Evolutionary conservation across 495 filamentous ascomycete genomes (phyloP).

Genomic region (Annulohypoxylon moriforme): DNA sequence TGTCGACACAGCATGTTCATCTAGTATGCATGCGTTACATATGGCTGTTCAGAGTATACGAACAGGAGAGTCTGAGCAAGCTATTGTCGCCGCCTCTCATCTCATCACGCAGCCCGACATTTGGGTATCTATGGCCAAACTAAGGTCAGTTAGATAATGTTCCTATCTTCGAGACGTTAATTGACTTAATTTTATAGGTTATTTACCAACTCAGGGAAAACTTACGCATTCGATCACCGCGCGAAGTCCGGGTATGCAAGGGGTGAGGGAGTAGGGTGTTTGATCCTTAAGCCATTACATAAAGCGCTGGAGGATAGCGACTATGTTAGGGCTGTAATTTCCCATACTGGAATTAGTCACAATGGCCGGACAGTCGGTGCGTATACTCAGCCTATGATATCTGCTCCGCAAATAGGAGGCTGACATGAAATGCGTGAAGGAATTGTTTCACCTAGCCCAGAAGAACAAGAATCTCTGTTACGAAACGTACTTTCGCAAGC

Average conservation of each 20-base stretch:
- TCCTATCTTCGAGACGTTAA: not conserved
- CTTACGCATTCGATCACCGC: conserved; percentile 55
- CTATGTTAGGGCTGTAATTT: conserved; percentile 67
- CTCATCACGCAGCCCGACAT: conserved; percentile 57
- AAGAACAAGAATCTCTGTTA: conserved; percentile 57
- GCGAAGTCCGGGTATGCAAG: conserved; percentile 59
- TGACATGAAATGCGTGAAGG: conserved; percentile 40
- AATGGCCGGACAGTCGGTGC: conserved; percentile 62
- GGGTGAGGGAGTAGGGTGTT: conserved; percentile 56
- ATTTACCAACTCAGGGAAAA: conserved; percentile 53
- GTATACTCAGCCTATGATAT: conserved; percentile 53
- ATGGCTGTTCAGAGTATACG: conserved; percentile 84
- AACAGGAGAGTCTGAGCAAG: conserved; percentile 59
- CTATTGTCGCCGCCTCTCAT: conserved; percentile 61
- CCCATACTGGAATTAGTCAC: conserved; percentile 63
- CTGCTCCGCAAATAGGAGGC: not conserved
- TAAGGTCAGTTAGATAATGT: conserved; percentile 18
- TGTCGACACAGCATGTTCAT: conserved; percentile 89
- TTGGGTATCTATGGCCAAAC: conserved; percentile 53
- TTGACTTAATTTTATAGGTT: conserved; percentile 36
- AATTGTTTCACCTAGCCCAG: conserved; percentile 63
- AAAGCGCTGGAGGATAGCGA: conserved; percentile 65
- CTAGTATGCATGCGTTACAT: conserved; percentile 69
- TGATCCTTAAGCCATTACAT: conserved; percentile 65
- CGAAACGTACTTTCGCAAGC: conserved; percentile 43